Conservation (phyloP, 1,139 yeast genomes). For the Geotrichum candidum region DNA sequence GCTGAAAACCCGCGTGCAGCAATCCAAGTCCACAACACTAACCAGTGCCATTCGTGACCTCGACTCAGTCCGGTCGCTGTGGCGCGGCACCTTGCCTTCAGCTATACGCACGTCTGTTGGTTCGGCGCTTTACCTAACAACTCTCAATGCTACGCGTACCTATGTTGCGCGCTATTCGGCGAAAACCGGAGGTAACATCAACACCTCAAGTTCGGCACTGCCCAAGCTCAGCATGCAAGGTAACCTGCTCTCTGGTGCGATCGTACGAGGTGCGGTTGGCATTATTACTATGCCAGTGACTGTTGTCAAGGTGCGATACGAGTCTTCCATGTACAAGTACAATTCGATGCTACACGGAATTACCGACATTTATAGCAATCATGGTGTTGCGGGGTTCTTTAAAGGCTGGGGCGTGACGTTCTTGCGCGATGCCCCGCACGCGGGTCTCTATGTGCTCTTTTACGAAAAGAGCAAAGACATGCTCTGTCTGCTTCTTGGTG, state of each 20-base stretch:
- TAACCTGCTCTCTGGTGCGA: constrained; percentile 70
- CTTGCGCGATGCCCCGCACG: constrained; percentile 91
- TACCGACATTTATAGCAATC: constrained; percentile 46
- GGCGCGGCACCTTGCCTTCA: constrained; percentile 94
- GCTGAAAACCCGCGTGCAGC: constrained; percentile 85
- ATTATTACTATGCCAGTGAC: constrained; percentile 96
- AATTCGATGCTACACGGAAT: constrained; percentile 59
- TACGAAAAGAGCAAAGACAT: constrained; percentile 67
- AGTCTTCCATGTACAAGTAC: constrained; percentile 63
- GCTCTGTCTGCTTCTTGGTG: constrained; percentile 27
- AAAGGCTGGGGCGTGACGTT: constrained; percentile 84
- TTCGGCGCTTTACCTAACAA: constrained; percentile 76
- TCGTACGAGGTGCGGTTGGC: constrained; percentile 79
- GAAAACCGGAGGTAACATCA: neutral
- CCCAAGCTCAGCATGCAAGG: constrained; percentile 69
- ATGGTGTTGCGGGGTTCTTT: constrained; percentile 65
- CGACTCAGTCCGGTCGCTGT: constrained; percentile 47
- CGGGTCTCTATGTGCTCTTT: constrained; percentile 81
- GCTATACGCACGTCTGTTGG: constrained; percentile 87
- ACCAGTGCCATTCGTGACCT: constrained; percentile 34
- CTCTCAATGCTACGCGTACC: constrained; percentile 57
- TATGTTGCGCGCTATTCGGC: constrained; percentile 37
- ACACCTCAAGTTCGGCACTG: constrained; percentile 35
- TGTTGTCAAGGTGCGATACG: constrained; percentile 82
- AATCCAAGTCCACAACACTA: constrained; percentile 44